Evolutionary conservation across 257 asterid species (phyloP), one percentile per base, ranked within the genome.

Genomic region (Penstemon newberryi): DNA sequence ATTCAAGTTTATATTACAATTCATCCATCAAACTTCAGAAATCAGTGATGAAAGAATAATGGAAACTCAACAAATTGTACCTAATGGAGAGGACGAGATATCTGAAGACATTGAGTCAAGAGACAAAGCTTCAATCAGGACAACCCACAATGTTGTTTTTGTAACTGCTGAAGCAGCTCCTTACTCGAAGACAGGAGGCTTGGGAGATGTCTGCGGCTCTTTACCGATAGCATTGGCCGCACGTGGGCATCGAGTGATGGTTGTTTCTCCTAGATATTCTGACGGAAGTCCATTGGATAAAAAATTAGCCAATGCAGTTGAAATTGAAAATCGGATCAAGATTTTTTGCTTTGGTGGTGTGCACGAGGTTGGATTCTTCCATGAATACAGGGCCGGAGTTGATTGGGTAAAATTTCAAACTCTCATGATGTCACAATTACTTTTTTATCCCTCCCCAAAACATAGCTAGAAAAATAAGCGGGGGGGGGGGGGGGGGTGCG

Each of bases 181-280:
- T 0, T 94, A 94, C 83, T 89, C 96, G 42, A 94, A 94, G 80
- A 94, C 97, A 8, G 99, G 99, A 70, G 99, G 99, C 40, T 76
- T 94, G 72, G 99, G 96, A 65, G 99, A 94, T 75, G 99, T 94
- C 65, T 94, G 99, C 78, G 99, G 99, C 44, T 87, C 97, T 52
- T 80, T 94, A 72, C 99, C 99, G 54, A 79, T 91, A 66, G 96
- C 99, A 63, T 74, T 94, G 41, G 96, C 96, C 56, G 77, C 77
- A 5, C 86, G 95, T 60, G 97, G 96, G 10, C 96, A 91, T 71
- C 96, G 99, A 6, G 96, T 89, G 59, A 94, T 94, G 97, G 99
- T 94, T 6, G 95, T 94, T 41, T 89, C 89, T 59, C 99, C 99
- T 15, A 84, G 87, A 80, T 94, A 94, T 79, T 54, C 82, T 76